Conservation (phyloP, 306 rosid genomes). For the Quercus variabilis region DNA sequence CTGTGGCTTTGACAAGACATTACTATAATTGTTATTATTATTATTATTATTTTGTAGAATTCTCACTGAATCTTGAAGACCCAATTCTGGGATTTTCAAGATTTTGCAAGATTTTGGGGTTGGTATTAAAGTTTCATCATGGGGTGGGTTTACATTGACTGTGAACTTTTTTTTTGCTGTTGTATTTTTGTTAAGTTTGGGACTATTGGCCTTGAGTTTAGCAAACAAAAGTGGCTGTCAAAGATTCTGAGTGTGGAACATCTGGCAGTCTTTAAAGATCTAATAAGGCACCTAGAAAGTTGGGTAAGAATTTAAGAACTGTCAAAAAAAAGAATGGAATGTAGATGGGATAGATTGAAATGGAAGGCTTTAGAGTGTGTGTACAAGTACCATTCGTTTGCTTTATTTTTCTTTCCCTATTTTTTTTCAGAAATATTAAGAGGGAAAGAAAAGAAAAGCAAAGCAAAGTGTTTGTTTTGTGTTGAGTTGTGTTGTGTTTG, state of each 20-base stretch:
- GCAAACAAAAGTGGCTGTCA: slow-evolving; percentile 47
- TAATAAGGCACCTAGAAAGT: slow-evolving; percentile 27
- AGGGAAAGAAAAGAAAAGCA: slow-evolving; percentile 24
- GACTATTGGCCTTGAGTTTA: slow-evolving; percentile 55
- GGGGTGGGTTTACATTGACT: neutral
- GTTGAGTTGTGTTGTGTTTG: no score
- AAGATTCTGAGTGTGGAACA: slow-evolving; percentile 43
- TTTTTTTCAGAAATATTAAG: slow-evolving; percentile 30
- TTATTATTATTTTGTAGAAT: neutral
- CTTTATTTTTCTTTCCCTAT: neutral
- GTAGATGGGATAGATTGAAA: slow-evolving; percentile 13
- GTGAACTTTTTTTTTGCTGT: neutral
- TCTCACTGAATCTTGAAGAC: slow-evolving; percentile 18
- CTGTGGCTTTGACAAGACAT: slow-evolving; percentile 48
- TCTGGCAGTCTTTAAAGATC: slow-evolving; percentile 48
- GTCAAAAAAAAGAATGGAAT: slow-evolving; percentile 31
- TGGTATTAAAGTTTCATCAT: neutral
- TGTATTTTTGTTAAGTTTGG: slow-evolving; percentile 31
- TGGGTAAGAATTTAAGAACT: slow-evolving; percentile 23
- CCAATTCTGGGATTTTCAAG: slow-evolving; percentile 13
- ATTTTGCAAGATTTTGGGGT: slow-evolving; percentile 24
- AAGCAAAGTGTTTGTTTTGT: no score
- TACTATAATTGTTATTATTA: neutral
- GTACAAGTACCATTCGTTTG: neutral
- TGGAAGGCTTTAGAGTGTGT: slow-evolving; percentile 6